phyloP scores from a whole-genome alignment of 441 rosid species.

The Macaranga tanarius region DNA sequence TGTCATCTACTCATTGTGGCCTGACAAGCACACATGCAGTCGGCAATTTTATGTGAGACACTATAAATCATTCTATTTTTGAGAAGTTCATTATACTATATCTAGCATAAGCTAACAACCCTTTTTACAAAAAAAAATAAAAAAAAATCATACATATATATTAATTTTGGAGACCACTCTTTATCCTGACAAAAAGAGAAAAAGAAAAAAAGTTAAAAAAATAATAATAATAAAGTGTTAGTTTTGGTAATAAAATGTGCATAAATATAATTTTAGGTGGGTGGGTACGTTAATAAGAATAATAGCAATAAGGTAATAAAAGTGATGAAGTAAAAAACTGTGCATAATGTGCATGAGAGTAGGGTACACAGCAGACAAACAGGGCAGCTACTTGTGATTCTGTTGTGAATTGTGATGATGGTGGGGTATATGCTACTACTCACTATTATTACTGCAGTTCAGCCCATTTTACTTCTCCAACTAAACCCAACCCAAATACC shows the following conservation, averaged over 20 bases:
- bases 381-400: neutral
- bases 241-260: neutral
- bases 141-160: too few species aligned
- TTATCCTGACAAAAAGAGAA: neutral
- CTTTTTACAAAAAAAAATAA: too few species aligned
- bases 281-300: neutral
- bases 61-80: too few species aligned
- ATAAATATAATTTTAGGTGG: neutral
- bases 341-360: too few species aligned
- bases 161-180: neutral
- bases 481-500: neutral
- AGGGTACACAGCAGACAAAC: neutral
- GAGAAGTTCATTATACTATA: neutral
- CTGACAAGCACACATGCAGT: too few species aligned
- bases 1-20: too few species aligned
- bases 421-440: neutral
- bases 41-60: too few species aligned
- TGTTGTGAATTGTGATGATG: neutral
- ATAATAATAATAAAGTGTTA: neutral
- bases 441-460: too few species aligned
- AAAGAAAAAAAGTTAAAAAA: neutral
- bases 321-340: neutral
- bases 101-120: too few species aligned
- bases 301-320: neutral
- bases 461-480: neutral